Percentiles rank a stretch among this genome's conserved stretches.
These are phyloP conservation scores for Herpotrichia juniperi DNA, from an alignment of 2,329 filamentous ascomycete genomes.

Conservation along the genomic window DNA sequence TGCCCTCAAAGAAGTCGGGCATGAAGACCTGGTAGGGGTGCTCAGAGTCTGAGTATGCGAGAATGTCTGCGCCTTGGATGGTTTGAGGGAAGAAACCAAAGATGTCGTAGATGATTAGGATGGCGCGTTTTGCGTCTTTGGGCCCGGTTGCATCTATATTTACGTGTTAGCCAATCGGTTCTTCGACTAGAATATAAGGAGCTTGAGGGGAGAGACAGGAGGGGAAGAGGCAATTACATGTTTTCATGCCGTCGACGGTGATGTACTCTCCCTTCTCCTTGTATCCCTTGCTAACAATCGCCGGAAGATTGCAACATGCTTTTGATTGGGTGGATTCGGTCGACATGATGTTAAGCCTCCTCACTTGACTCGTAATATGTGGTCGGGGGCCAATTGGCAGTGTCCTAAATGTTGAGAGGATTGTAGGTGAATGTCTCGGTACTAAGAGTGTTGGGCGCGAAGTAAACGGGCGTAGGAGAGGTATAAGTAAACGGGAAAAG, in stretches of 20 bases:
- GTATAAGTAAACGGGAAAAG: neutral
- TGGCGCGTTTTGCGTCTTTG: constrained; percentile 60
- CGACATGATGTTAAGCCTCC: constrained; percentile 32
- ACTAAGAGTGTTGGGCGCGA: neutral
- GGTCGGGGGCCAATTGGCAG: constrained; percentile 16
- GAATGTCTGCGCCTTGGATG: constrained; percentile 67
- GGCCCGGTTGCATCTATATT: constrained; percentile 61
- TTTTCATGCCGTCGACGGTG: constrained; percentile 66
- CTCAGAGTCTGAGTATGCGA: constrained; percentile 67
- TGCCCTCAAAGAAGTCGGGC: constrained; percentile 87
- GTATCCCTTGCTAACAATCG: constrained; percentile 58
- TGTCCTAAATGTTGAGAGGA: constrained; percentile 1
- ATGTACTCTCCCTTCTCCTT: constrained; percentile 64
- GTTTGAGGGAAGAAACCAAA: constrained; percentile 70
- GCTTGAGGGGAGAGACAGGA: neutral
- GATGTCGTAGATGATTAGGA: constrained; percentile 67
- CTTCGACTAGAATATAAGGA: neutral
- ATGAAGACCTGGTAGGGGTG: constrained; percentile 84
- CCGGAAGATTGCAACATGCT: constrained; percentile 56
- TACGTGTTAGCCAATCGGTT: neutral
- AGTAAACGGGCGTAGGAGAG: neutral
- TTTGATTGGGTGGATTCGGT: constrained; percentile 44
- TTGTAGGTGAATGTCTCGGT: neutral
- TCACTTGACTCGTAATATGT: constrained; percentile 3
- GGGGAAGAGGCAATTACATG: constrained; percentile 50